A percentile compares a stretch with the other conserved stretches of the same genome.
Evolutionary conservation across 2,329 filamentous ascomycete species (phyloP).

Genomic region (Aspergillus persii): DNA sequence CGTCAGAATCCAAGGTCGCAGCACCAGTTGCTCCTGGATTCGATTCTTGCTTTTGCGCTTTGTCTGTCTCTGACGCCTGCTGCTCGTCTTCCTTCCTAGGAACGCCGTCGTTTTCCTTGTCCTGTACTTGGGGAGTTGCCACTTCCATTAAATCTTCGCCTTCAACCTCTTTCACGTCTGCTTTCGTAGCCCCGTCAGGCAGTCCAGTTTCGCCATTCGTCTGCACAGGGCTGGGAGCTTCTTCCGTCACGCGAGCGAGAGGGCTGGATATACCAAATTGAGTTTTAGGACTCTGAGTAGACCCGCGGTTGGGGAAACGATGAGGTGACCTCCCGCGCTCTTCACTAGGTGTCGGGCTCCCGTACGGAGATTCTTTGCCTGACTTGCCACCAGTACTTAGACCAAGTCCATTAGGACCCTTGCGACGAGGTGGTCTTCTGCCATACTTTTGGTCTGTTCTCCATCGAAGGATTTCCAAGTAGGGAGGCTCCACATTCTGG

Average conservation of each 20-base stretch:
- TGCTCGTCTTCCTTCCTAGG: slow-evolving; percentile 19
- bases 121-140: slow-evolving; percentile 35
- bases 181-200: slow-evolving; percentile 30
- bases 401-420: slow-evolving; percentile 48
- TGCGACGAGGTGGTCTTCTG: slow-evolving; percentile 52
- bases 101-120: slow-evolving; percentile 33
- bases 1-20: slow-evolving; percentile 35
- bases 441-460: slow-evolving; percentile 94
- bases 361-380: slow-evolving; percentile 54
- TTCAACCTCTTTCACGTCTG: slow-evolving; percentile 29
- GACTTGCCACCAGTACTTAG: slow-evolving; percentile 51
- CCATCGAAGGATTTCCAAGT: slow-evolving; percentile 94
- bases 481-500: slow-evolving; percentile 83
- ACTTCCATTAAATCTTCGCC: slow-evolving; percentile 42
- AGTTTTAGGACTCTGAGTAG: slow-evolving; percentile 45
- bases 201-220: slow-evolving; percentile 33
- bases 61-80: slow-evolving; percentile 28
- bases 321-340: slow-evolving; percentile 51
- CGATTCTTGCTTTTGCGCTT: slow-evolving; percentile 29
- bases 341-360: slow-evolving; percentile 45
- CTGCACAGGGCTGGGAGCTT: slow-evolving; percentile 38
- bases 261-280: slow-evolving; percentile 45
- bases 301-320: slow-evolving; percentile 44
- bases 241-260: slow-evolving; percentile 48
- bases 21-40: slow-evolving; percentile 27